Evolutionary conservation across 2,329 filamentous ascomycete genomes (phyloP).

Genomic region (Ophiocordyceps camponoti-leonardi): DNA sequence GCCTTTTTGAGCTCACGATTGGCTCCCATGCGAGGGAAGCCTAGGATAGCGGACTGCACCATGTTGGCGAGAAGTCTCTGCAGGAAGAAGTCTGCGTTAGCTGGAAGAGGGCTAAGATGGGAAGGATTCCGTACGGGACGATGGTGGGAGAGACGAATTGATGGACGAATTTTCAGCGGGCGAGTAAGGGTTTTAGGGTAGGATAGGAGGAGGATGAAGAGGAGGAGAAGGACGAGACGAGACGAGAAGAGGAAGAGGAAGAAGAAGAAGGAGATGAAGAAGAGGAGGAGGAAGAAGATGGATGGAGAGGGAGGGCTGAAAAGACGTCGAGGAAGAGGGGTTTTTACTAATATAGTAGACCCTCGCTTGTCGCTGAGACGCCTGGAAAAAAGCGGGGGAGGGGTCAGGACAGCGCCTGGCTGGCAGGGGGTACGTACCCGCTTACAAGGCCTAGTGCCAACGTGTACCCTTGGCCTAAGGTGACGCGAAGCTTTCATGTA

Average conservation of each 20-base stretch:
- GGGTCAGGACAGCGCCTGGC: conserved; percentile 11
- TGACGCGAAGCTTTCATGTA: too few species aligned
- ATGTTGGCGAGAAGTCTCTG: conserved; percentile 24
- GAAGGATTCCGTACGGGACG: too few species aligned
- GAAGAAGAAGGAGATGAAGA: conserved; percentile 2
- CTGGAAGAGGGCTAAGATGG: not conserved
- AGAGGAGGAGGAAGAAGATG: conserved; percentile 1
- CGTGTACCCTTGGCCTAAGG: too few species aligned
- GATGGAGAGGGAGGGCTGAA: conserved; percentile 6
- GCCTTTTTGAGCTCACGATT: conserved; percentile 99
- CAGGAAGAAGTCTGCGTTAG: not conserved
- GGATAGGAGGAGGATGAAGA: too few species aligned
- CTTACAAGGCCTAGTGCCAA: too few species aligned
- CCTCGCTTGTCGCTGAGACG: conserved; percentile 7
- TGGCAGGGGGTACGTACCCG: too few species aligned
- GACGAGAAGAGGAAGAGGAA: too few species aligned
- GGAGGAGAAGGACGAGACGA: too few species aligned
- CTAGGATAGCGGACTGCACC: conserved; percentile 65
- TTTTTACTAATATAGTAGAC: conserved; percentile 5
- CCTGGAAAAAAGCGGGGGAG: conserved; percentile 19
- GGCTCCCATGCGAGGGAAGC: conserved; percentile 97
- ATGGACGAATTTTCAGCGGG: too few species aligned
- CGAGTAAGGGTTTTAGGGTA: too few species aligned
- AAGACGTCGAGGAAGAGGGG: not conserved
- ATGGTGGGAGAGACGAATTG: too few species aligned